These are phyloP conservation scores for Aeminium ludgeri DNA, from an alignment of 495 filamentous ascomycete species.

Conservation along the genomic window DNA sequence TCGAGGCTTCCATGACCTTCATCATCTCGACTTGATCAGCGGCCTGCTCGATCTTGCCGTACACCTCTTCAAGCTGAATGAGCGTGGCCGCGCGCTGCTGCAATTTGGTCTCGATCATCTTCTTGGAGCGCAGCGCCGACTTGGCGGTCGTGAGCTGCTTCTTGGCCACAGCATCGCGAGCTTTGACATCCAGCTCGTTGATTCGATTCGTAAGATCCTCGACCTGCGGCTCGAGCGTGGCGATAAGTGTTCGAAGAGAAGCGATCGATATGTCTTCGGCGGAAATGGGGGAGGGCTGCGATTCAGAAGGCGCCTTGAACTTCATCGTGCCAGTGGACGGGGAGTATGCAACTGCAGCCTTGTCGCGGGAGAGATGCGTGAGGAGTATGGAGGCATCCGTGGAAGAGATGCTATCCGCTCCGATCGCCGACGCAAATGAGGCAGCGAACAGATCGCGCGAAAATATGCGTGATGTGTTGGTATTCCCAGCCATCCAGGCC, in stretches of 20 bases:
- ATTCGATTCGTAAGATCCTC: conserved; percentile 30
- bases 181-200: conserved; percentile 32
- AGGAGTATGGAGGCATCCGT: conserved; percentile 20
- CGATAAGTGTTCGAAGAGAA: conserved; percentile 34
- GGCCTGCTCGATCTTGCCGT: conserved; percentile 66
- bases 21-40: conserved; percentile 66
- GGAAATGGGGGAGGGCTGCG: conserved; percentile 37
- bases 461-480: conserved; percentile 16
- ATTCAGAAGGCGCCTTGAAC: conserved; percentile 37
- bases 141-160: conserved; percentile 62
- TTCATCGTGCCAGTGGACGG: conserved; percentile 42
- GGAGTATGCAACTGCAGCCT: conserved; percentile 16
- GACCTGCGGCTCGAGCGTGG: conserved; percentile 31
- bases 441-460: conserved; percentile 9
- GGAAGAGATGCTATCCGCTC: conserved; percentile 4
- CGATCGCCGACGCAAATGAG: conserved; percentile 11
- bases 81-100: conserved; percentile 50
- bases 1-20: conserved; percentile 60
- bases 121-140: conserved; percentile 65
- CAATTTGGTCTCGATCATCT: conserved; percentile 55
- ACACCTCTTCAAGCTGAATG: conserved; percentile 67
- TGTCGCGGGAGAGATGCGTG: conserved; percentile 23
- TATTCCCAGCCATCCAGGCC: conserved; percentile 12
- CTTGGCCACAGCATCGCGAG: conserved; percentile 46
- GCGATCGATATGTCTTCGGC: conserved; percentile 66